Evolutionary conservation across 805 yeast species (phyloP).

Genomic region (Myxozyma kluyveri): DNA sequence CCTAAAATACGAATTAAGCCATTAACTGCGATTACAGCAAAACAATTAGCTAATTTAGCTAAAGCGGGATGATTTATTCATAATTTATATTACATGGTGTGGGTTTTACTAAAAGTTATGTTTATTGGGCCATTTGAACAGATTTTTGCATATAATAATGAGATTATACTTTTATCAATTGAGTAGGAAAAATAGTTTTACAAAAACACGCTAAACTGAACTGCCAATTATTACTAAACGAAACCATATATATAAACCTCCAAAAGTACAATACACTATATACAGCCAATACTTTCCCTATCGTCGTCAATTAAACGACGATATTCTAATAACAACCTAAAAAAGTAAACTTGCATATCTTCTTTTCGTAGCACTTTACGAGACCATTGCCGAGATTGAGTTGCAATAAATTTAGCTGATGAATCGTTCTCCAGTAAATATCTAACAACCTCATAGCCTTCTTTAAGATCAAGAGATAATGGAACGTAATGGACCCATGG

Average conservation of each 20-base stretch:
- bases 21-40: constrained; percentile 70
- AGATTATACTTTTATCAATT: constrained; percentile 1
- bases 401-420: constrained; percentile 24
- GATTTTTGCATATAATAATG: too few species aligned
- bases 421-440: constrained; percentile 25
- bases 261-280: constrained; percentile 5
- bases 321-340: constrained; percentile 30
- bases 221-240: too few species aligned
- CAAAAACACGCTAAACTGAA: background rate
- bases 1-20: constrained; percentile 66
- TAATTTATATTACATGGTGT: too few species aligned
- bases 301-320: constrained; percentile 33
- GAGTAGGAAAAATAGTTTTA: background rate
- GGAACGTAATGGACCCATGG: constrained; percentile 34
- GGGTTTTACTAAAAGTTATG: constrained; percentile 3
- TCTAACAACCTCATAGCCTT: constrained; percentile 25
- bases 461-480: constrained; percentile 24
- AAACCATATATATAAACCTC: too few species aligned
- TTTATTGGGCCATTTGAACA: too few species aligned
- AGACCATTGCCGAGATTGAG: constrained; percentile 24
- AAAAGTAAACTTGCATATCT: constrained; percentile 31
- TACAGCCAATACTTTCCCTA: constrained; percentile 27
- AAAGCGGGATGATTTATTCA: constrained; percentile 5
- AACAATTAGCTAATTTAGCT: constrained; percentile 66
- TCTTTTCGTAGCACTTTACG: constrained; percentile 26